Conservation (phyloP, 257 asterid species). For the Penstemon barbatus region DNA sequence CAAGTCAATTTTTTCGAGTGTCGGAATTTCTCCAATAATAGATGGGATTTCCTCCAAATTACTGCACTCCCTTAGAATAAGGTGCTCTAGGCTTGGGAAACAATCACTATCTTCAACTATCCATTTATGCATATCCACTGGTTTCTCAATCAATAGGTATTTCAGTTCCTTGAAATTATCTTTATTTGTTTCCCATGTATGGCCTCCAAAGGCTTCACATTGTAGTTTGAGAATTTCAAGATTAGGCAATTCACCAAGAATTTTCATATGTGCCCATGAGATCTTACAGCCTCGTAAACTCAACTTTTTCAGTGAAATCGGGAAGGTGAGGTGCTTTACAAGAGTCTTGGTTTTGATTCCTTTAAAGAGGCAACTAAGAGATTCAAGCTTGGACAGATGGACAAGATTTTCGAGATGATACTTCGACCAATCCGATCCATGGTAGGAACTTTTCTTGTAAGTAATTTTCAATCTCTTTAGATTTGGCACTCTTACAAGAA, state of each 20-base stretch:
- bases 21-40: neutral
- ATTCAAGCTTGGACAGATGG: neutral
- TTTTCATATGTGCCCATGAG: neutral
- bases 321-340: neutral
- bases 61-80: neutral
- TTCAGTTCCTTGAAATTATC: neutral
- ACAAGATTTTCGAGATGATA: neutral
- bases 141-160: neutral
- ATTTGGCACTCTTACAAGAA: neutral
- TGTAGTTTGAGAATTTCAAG: constrained; percentile 1
- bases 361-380: neutral
- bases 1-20: neutral
- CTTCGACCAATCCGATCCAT: no score
- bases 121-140: neutral
- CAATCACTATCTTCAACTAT: neutral
- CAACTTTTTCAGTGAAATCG: neutral
- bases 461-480: neutral
- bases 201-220: neutral
- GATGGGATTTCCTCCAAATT: neutral
- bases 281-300: neutral
- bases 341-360: neutral
- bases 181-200: neutral
- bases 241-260: neutral
- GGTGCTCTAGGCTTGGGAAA: neutral
- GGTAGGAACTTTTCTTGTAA: neutral